Evolutionary conservation across 1,284 basidiomycete genomes (phyloP), one percentile per base, ranked within the genome.

Genomic region (Boletus smithii): DNA sequence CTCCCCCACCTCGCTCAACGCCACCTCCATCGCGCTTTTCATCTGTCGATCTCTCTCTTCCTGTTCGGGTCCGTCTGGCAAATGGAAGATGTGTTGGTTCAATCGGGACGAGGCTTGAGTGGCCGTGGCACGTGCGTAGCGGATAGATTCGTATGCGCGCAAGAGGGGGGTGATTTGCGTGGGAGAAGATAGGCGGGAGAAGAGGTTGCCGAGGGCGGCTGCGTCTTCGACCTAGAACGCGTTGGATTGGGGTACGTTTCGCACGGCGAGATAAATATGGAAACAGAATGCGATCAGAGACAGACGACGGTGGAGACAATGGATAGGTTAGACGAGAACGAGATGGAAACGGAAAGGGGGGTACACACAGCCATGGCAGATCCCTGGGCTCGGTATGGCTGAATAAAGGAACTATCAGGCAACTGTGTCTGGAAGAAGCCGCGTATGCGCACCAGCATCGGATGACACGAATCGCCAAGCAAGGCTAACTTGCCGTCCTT

Each of bases 351-450:
- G 20, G 34, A 41, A 48, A n/a, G 38, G 4, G 30, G 11, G 11
- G 14, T 3, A 66, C 70, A 62, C 53, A 76, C 73, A 1, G 83
- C 83, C 73, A 85, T 83, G 3, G 82, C 80, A 13, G 81, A 77
- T 13, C 81, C 83, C 61, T 85, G 83, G 0, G 80, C 83, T 33
- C 80, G 76, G 61, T 83, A 83, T 5, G 83, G 83, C 80, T 83
- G 53, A 20, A 48, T 33, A 42, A 16, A 13, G 22, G 8, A n/a
- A 20, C 10, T n/a, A 29, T 54, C 10, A 51, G 33, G 41, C 11
- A 18, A 30, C 13, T 8, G 5, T 20, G 7, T 40, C 23, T 26
- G 29, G 1, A 16, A 34, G 16, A 17, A 31, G 8, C 2, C 1
- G n/a, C 3, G 30, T 20, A 22, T 20, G 63, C 78, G 48, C 50